Evolutionary conservation across 2,329 filamentous ascomycete species (phyloP).

Genomic region (Phialophora expanda): DNA sequence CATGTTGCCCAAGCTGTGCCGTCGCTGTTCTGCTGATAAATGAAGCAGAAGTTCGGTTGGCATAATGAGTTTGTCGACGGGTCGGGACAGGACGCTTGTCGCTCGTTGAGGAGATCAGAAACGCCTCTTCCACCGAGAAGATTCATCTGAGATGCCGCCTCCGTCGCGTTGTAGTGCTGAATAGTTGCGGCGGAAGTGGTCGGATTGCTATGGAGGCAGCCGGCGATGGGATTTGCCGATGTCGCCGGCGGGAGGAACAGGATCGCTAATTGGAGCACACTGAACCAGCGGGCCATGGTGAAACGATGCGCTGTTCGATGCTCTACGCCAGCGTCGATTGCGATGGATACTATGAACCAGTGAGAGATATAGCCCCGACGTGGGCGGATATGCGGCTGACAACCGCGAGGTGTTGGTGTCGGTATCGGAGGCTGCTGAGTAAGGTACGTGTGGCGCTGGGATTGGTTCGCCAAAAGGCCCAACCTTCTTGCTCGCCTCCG

Average conservation of each 20-base stretch:
- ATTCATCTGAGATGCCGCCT: conserved; percentile 7
- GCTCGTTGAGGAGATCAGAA: conserved; percentile 6
- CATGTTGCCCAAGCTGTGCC: conserved; percentile 31
- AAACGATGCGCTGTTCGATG: conserved; percentile 1
- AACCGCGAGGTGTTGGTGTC: conserved; percentile 1
- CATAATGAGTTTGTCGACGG: conserved; percentile 28
- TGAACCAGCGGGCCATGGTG: conserved; percentile 11
- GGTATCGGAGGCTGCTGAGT: conserved; percentile 17
- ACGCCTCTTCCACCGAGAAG: not conserved
- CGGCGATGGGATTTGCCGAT: conserved; percentile 8
- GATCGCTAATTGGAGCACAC: conserved; percentile 5
- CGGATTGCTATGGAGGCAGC: conserved; percentile 14
- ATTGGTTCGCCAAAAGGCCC: conserved; percentile 21
- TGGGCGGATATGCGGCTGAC: conserved; percentile 12
- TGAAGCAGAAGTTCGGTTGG: conserved; percentile 29
- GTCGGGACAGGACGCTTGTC: conserved; percentile 29
- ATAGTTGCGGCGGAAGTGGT: conserved; percentile 18
- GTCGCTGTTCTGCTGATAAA: conserved; percentile 21
- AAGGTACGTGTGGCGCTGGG: conserved; percentile 14
- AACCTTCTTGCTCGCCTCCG: conserved; percentile 1
- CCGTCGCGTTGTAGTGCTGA: conserved; percentile 6
- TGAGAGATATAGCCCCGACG: conserved; percentile 8
- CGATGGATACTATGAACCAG: conserved; percentile 1
- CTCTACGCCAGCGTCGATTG: not conserved
- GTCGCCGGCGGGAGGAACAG: conserved; percentile 1